These are phyloP conservation scores for Clitoria ternatea DNA, from an alignment of 306 rosid genomes.

Conservation along the genomic window DNA sequence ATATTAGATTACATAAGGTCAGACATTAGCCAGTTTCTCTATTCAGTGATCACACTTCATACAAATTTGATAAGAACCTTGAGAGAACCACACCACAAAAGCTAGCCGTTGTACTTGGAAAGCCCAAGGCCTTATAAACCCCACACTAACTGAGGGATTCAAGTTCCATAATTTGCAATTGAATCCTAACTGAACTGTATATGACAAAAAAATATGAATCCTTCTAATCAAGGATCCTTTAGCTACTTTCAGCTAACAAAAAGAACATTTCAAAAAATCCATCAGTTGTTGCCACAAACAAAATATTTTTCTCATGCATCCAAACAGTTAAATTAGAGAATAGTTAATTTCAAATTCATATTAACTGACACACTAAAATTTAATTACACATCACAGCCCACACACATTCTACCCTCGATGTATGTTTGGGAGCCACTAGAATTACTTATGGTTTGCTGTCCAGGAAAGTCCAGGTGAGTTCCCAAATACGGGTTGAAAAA, in stretches of 20 bases:
- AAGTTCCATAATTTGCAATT: too few relatives aligned
- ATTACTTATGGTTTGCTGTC: slow-evolving; percentile 6
- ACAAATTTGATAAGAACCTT: too few relatives aligned
- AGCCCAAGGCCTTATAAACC: too few relatives aligned
- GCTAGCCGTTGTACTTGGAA: too few relatives aligned
- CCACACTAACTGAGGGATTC: too few relatives aligned
- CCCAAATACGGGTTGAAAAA: background rate
- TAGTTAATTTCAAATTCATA: background rate
- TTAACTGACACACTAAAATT: background rate
- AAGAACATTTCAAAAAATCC: background rate
- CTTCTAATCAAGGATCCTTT: background rate
- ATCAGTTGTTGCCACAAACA: slow-evolving; percentile 1
- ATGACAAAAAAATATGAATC: background rate
- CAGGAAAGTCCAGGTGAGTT: background rate
- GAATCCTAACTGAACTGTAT: background rate
- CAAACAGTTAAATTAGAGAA: background rate
- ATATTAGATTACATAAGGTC: slow-evolving; percentile 8
- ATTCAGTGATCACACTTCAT: slow-evolving; percentile 5
- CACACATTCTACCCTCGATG: background rate
- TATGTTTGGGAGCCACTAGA: slow-evolving; percentile 8
- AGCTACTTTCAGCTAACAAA: background rate
- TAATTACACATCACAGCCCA: background rate
- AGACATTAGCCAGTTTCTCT: background rate
- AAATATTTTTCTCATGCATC: background rate
- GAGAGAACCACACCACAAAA: too few relatives aligned